Evolutionary conservation across 331 rosid genomes (phyloP).

Genomic region (Malus hybrid): DNA sequence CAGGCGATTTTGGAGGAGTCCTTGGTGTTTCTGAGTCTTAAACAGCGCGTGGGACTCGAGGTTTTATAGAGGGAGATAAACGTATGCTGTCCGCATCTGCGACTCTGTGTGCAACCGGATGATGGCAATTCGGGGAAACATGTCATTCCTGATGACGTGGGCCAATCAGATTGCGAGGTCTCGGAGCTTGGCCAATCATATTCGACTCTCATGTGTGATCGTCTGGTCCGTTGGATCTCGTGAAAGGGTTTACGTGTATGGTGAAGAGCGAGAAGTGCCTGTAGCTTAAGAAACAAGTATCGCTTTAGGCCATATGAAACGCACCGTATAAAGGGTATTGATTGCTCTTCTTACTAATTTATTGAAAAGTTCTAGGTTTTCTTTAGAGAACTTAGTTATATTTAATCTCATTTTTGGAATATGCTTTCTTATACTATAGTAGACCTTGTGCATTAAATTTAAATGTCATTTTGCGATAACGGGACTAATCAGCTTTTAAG

Average conservation of each 20-base stretch:
- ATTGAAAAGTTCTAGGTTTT: not conserved
- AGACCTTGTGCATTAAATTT: not conserved
- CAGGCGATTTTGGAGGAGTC: not conserved
- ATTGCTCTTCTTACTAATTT: not conserved
- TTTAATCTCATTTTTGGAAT: not conserved
- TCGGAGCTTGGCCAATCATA: constrained; percentile 33
- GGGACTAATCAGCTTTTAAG: too few relatives aligned
- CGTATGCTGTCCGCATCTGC: constrained; percentile 15
- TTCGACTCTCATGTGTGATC: constrained; percentile 37
- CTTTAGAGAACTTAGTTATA: not conserved
- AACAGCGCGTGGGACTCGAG: constrained; percentile 17
- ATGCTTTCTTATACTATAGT: not conserved
- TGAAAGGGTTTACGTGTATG: not conserved
- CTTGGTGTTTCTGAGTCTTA: not conserved
- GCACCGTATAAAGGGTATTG: not conserved
- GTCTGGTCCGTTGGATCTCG: constrained; percentile 29
- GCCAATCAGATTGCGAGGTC: constrained; percentile 33
- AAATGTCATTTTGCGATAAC: not conserved
- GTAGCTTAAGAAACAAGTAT: not conserved
- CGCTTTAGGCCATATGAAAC: not conserved
- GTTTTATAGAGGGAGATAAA: constrained; percentile 26
- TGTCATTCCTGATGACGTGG: constrained; percentile 63
- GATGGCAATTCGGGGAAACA: constrained; percentile 26
- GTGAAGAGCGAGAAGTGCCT: not conserved
- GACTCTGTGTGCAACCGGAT: not conserved